Percentiles rank a stretch among this genome's conserved stretches.
Conservation (phyloP, 768 basidiomycete species). For the Tricholoma furcatifolium region DNA sequence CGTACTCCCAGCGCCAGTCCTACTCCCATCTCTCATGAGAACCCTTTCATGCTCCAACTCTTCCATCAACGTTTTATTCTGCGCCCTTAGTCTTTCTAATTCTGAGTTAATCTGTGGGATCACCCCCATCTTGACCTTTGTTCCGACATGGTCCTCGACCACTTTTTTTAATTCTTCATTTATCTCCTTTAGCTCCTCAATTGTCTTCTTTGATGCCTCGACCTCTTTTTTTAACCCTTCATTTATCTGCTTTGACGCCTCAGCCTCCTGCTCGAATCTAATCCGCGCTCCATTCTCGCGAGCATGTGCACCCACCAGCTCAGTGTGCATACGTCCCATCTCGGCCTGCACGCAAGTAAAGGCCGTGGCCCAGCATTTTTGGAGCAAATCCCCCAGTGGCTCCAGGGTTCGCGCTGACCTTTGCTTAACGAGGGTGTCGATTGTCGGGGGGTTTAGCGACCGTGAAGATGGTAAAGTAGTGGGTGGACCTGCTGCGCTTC, state of each 20-base stretch:
- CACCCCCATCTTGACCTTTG: background rate
- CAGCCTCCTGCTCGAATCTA: constrained; percentile 3
- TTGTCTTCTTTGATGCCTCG: too few relatives aligned
- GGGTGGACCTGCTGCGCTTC: too few relatives aligned
- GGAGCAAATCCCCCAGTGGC: constrained; percentile 16
- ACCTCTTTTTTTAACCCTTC: background rate
- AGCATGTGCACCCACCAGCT: constrained; percentile 9
- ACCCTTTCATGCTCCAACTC: background rate
- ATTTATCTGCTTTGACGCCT: constrained; percentile 5
- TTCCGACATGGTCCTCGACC: background rate
- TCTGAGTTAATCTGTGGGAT: background rate
- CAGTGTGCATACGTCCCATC: constrained; percentile 16
- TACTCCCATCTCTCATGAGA: background rate
- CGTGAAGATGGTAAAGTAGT: too few relatives aligned
- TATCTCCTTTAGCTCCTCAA: too few relatives aligned
- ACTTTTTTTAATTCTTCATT: too few relatives aligned
- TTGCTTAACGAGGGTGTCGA: constrained; percentile 8
- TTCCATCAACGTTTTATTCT: constrained; percentile 5
- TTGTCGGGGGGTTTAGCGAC: too few relatives aligned
- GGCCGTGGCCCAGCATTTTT: constrained; percentile 17
- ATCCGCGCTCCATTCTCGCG: constrained; percentile 6
- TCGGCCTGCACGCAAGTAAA: constrained; percentile 19
- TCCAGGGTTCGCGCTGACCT: constrained; percentile 12
- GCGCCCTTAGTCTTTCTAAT: background rate
- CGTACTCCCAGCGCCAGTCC: too few relatives aligned